Conservation (phyloP, 306 rosid genomes). For the Oemleria cerasiformis region DNA sequence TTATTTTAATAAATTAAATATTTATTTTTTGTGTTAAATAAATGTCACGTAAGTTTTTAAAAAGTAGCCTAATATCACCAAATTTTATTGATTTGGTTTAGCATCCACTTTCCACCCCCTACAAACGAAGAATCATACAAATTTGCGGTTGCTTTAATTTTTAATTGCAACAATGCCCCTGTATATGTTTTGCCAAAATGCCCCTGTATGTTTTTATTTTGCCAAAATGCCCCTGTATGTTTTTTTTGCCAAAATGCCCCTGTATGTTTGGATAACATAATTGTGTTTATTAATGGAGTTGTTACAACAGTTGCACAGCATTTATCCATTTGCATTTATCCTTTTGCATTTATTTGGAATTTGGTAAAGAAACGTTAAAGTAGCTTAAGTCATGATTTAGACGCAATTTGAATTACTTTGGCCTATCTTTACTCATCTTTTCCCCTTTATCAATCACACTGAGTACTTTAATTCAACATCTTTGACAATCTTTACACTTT, state of each 20-base stretch:
- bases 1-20: too few relatives aligned
- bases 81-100: too few relatives aligned
- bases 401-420: constrained; percentile 8
- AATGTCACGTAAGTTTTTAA: too few relatives aligned
- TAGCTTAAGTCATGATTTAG: constrained; percentile 14
- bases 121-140: neutral
- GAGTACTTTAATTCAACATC: neutral
- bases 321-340: neutral
- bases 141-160: neutral
- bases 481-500: neutral
- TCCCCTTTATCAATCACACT: neutral
- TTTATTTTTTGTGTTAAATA: too few relatives aligned
- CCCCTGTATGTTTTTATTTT: too few relatives aligned
- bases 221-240: too few relatives aligned
- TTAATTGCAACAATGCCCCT: neutral
- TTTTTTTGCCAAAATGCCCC: too few relatives aligned
- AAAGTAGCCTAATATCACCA: too few relatives aligned
- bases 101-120: neutral
- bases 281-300: constrained; percentile 2
- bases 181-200: too few relatives aligned
- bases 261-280: neutral
- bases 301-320: neutral
- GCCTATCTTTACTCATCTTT: constrained; percentile 13
- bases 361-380: constrained; percentile 15
- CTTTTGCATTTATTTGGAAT: constrained; percentile 13